Evolutionary conservation across 78 protist genomes (phyloP).

Genomic region (Protostelium mycophagum): DNA sequence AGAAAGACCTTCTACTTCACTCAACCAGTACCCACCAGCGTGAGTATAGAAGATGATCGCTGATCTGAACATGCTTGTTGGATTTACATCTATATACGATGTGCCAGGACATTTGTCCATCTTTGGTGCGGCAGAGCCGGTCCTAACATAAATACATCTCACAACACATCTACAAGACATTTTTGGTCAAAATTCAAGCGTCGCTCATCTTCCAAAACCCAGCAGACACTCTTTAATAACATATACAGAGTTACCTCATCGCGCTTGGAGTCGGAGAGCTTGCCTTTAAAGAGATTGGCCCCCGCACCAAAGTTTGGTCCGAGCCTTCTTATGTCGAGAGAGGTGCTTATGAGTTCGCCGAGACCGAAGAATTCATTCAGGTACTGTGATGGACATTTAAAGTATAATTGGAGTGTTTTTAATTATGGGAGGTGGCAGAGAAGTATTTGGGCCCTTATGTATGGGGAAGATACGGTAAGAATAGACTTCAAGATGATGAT

Average conservation of each 20-base stretch:
- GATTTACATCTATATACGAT: too few species aligned
- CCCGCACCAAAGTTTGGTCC: slow-evolving; percentile 66
- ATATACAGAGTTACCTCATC: slow-evolving; percentile 52
- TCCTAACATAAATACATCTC: too few species aligned
- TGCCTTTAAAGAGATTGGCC: slow-evolving; percentile 62
- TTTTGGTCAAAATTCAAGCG: too few species aligned
- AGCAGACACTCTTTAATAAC: too few species aligned
- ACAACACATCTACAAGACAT: too few species aligned
- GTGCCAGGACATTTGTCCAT: too few species aligned
- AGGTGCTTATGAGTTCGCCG: slow-evolving; percentile 74
- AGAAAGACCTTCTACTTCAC: slow-evolving; percentile 26
- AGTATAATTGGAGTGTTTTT: background rate
- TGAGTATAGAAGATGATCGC: background rate
- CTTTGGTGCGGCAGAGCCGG: too few species aligned
- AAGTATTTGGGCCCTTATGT: slow-evolving; percentile 52
- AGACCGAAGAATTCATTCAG: slow-evolving; percentile 64
- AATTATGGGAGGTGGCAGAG: slow-evolving; percentile 26
- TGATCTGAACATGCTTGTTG: too few species aligned
- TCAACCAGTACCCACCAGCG: slow-evolving; percentile 69
- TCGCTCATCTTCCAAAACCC: too few species aligned
- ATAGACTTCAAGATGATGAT: too few species aligned
- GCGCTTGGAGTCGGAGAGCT: slow-evolving; percentile 73
- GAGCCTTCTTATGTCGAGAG: slow-evolving; percentile 67
- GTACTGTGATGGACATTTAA: background rate
- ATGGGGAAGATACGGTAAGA: slow-evolving; percentile 76